Evolutionary conservation across 2,329 filamentous ascomycete species (phyloP).

Genomic region (Pleoardoris graminearum): DNA sequence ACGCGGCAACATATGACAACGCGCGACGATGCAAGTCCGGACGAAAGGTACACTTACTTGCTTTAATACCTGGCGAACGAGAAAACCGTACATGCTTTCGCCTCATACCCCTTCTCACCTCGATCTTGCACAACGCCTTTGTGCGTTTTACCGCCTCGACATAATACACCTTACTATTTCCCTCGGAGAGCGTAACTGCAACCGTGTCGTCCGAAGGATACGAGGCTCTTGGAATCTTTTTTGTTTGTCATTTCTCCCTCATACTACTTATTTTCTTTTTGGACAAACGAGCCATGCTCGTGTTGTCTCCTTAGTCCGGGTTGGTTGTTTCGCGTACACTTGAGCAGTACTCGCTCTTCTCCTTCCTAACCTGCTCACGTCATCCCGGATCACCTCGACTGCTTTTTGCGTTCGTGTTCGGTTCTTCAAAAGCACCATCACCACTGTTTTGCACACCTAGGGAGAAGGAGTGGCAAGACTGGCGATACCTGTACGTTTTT

Average conservation of each 20-base stretch:
- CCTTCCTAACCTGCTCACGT: slow-evolving; percentile 1
- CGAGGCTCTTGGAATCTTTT: slow-evolving; percentile 38
- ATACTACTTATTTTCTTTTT: slow-evolving; percentile 36
- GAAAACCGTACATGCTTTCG: slow-evolving; percentile 30
- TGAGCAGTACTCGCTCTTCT: slow-evolving; percentile 20
- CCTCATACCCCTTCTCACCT: slow-evolving; percentile 34
- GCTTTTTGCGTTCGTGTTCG: slow-evolving; percentile 11
- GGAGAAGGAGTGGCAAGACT: slow-evolving; percentile 13
- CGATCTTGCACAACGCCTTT: slow-evolving; percentile 22
- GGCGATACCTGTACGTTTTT: slow-evolving; percentile 23
- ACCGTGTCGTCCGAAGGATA: slow-evolving; percentile 31
- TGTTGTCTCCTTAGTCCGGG: slow-evolving; percentile 22
- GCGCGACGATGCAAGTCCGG: slow-evolving; percentile 38
- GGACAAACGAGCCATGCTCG: slow-evolving; percentile 23
- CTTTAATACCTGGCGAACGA: slow-evolving; percentile 32
- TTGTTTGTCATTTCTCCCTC: slow-evolving; percentile 31
- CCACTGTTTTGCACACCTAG: slow-evolving; percentile 12
- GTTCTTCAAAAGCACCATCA: slow-evolving; percentile 24
- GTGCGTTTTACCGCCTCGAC: slow-evolving; percentile 28
- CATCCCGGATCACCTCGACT: neutral
- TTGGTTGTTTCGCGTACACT: slow-evolving; percentile 31
- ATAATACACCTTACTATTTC: slow-evolving; percentile 34
- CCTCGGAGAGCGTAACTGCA: slow-evolving; percentile 32
- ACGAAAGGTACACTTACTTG: slow-evolving; percentile 34
- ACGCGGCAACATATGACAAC: slow-evolving; percentile 25